These are phyloP conservation scores for Avena atlantica DNA, from an alignment of 176 grass and related monocot genomes.

Conservation along the genomic window DNA sequence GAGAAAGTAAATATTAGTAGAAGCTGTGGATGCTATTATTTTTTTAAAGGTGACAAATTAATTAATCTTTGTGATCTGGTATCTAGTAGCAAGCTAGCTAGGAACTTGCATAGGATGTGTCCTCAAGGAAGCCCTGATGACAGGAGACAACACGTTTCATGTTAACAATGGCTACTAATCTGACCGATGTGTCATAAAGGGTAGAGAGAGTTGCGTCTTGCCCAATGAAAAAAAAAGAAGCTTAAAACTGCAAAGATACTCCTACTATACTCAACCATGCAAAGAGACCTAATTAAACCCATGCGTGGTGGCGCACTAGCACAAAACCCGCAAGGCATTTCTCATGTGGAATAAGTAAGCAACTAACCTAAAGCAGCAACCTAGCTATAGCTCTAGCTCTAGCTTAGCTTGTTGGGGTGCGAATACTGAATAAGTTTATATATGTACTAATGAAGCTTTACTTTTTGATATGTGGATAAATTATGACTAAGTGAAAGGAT, in stretches of 20 bases:
- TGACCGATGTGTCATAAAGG: background rate
- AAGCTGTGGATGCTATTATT: background rate
- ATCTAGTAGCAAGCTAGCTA: background rate
- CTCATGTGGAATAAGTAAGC: background rate
- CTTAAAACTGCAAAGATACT: slow-evolving; percentile 21
- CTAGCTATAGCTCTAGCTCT: slow-evolving; percentile 4
- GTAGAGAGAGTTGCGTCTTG: background rate
- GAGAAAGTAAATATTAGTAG: background rate
- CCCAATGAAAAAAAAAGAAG: background rate
- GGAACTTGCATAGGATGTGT: slow-evolving; percentile 5
- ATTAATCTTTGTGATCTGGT: background rate
- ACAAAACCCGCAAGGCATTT: slow-evolving; percentile 20
- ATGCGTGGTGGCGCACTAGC: slow-evolving; percentile 16
- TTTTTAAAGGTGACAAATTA: background rate
- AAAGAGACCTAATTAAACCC: slow-evolving; percentile 16
- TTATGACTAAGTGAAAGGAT: background rate
- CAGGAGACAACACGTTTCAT: background rate
- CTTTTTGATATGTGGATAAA: background rate
- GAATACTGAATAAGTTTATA: background rate
- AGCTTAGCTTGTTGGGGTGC: background rate
- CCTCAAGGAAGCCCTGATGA: too few species aligned
- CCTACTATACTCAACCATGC: background rate
- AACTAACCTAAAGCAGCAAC: background rate
- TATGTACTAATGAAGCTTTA: background rate
- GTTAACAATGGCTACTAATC: background rate